Percentiles rank a stretch among this genome's conserved stretches.
Conservation (phyloP, 805 yeast species). For the Candida silvatica region DNA sequence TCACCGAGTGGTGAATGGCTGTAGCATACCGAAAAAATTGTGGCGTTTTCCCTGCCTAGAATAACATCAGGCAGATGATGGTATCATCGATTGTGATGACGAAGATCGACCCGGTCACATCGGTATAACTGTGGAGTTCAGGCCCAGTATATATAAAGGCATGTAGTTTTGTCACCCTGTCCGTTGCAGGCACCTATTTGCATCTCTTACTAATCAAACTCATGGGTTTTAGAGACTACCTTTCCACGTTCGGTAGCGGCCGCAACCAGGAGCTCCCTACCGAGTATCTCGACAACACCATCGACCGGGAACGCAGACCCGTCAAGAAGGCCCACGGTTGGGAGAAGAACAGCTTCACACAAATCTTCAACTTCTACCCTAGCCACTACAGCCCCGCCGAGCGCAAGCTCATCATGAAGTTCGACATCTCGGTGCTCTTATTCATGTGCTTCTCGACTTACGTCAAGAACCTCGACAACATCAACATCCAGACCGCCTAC, state of each 20-base stretch:
- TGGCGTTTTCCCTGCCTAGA: too few species aligned
- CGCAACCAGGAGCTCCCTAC: neutral
- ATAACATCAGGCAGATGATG: too few species aligned
- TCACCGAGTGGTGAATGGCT: too few species aligned
- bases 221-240: conserved; percentile 5
- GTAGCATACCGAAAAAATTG: too few species aligned
- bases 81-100: too few species aligned
- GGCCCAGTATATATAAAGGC: too few species aligned
- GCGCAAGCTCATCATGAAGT: conserved; percentile 9
- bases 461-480: conserved; percentile 51
- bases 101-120: too few species aligned
- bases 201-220: too few species aligned
- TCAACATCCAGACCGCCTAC: conserved; percentile 49
- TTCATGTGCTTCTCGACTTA: conserved; percentile 30
- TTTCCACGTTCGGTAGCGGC: neutral
- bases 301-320: conserved; percentile 9
- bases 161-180: too few species aligned
- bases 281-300: conserved; percentile 9
- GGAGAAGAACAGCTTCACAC: conserved; percentile 7
- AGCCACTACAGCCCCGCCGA: conserved; percentile 11
- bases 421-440: conserved; percentile 8
- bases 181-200: too few species aligned
- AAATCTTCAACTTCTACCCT: conserved; percentile 12
- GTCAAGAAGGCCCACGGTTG: conserved; percentile 2
- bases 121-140: too few species aligned